phyloP scores from a whole-genome alignment of 306 rosid genomes.

The Pueraria montana region DNA sequence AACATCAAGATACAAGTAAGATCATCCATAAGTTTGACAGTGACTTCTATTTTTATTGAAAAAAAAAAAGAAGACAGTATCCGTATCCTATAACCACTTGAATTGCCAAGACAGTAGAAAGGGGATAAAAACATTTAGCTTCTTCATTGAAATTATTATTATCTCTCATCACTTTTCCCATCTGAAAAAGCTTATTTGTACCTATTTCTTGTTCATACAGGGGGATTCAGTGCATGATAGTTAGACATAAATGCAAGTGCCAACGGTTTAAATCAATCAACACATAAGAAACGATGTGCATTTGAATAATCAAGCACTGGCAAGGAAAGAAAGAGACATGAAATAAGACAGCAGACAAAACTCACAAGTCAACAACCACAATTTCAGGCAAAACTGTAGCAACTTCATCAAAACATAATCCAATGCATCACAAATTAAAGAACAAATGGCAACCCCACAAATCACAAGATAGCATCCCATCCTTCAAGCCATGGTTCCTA shows the following conservation, averaged over 20 bases:
- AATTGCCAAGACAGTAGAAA: conserved; percentile 29
- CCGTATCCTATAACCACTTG: conserved; percentile 11
- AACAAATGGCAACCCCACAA: not conserved
- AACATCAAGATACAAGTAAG: conserved; percentile 59
- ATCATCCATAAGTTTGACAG: conserved; percentile 37
- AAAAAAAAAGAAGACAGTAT: not conserved
- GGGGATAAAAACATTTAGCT: not conserved
- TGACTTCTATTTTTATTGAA: not conserved
- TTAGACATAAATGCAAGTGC: conserved; percentile 14
- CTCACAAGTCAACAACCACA: conserved; percentile 19
- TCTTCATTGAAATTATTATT: conserved; percentile 2
- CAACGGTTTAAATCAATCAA: conserved; percentile 12
- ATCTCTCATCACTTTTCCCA: conserved; percentile 18
- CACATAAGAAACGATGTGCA: not conserved
- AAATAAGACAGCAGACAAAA: conserved; percentile 31
- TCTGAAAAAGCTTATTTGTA: conserved; percentile 27
- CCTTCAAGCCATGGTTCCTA: not conserved
- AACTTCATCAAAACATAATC: conserved; percentile 6
- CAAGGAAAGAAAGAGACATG: conserved; percentile 31
- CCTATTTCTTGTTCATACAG: conserved; percentile 8
- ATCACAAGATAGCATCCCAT: conserved; percentile 12
- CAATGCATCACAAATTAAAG: conserved; percentile 34
- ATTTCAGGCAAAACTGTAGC: conserved; percentile 17
- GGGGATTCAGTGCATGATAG: not conserved
- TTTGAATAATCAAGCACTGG: conserved; percentile 23